Percentiles rank a stretch among this genome's conserved stretches.
Evolutionary conservation across 805 yeast genomes (phyloP).

Genomic region (Saccharomycopsis babjevae): DNA sequence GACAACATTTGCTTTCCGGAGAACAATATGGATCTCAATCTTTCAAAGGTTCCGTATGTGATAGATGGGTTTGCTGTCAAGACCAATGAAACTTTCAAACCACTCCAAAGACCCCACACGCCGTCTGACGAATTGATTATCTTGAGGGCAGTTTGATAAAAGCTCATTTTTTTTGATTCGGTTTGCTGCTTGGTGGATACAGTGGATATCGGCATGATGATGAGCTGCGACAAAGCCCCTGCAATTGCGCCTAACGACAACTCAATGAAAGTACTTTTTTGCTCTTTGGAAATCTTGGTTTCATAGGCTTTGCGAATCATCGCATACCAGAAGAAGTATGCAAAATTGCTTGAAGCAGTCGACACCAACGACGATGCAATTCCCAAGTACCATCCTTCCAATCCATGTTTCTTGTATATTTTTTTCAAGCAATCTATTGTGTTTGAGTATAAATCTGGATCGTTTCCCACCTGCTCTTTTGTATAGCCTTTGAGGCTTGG

Average conservation of each 20-base stretch:
- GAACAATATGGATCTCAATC: conserved; percentile 44
- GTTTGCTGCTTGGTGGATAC: conserved; percentile 64
- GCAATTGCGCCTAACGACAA: conserved; percentile 68
- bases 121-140: conserved; percentile 54
- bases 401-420: conserved; percentile 50
- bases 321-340: conserved; percentile 84
- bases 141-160: conserved; percentile 36
- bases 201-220: conserved; percentile 74
- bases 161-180: conserved; percentile 24
- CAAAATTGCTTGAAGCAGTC: conserved; percentile 67
- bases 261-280: conserved; percentile 51
- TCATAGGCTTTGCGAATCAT: conserved; percentile 50
- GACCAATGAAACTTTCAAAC: conserved; percentile 69
- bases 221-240: conserved; percentile 71
- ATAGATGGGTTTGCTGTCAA: conserved; percentile 78
- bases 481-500: conserved; percentile 16
- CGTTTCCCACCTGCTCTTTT: conserved; percentile 19
- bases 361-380: conserved; percentile 56
- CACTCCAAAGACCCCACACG: conserved; percentile 67
- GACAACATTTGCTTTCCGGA: conserved; percentile 27
- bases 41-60: conserved; percentile 73
- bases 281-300: conserved; percentile 27
- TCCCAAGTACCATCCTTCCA: conserved; percentile 65
- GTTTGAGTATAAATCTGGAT: conserved; percentile 36
- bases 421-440: conserved; percentile 53